Evolutionary conservation across 2,329 filamentous ascomycete species (phyloP).

Genomic region (Penicillium crustosum): DNA sequence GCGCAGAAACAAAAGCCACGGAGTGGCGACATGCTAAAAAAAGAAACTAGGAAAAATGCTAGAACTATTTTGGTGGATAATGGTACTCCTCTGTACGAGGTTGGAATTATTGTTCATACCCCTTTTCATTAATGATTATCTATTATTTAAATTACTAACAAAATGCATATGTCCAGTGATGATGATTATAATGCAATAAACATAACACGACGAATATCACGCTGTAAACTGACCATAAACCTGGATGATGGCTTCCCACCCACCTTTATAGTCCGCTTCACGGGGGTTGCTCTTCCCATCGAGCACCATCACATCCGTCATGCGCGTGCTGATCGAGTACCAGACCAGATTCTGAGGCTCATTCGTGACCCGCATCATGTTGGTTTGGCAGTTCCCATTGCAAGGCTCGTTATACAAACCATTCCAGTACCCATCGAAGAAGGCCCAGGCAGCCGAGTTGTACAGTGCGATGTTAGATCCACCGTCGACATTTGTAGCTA

Average conservation of each 20-base stretch:
- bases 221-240: constrained; percentile 26
- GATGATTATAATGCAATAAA: background rate
- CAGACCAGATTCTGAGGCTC: constrained; percentile 30
- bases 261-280: constrained; percentile 29
- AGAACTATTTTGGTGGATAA: background rate
- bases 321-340: constrained; percentile 35
- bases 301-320: constrained; percentile 32
- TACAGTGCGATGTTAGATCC: constrained; percentile 33
- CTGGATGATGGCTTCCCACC: constrained; percentile 35
- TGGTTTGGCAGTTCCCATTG: constrained; percentile 31
- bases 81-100: no score
- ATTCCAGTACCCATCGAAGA: constrained; percentile 34
- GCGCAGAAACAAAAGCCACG: background rate
- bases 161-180: constrained; percentile 6
- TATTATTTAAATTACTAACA: background rate
- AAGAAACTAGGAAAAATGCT: background rate
- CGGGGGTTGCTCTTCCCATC: constrained; percentile 30
- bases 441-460: constrained; percentile 37
- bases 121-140: background rate
- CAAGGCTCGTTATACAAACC: constrained; percentile 33
- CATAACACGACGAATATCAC: constrained; percentile 2
- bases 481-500: constrained; percentile 34
- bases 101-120: background rate
- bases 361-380: constrained; percentile 35
- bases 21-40: background rate